These are phyloP conservation scores for Cyclotella kingstonii DNA, from an alignment of 108 stramenopile species.

Conservation along the genomic window DNA sequence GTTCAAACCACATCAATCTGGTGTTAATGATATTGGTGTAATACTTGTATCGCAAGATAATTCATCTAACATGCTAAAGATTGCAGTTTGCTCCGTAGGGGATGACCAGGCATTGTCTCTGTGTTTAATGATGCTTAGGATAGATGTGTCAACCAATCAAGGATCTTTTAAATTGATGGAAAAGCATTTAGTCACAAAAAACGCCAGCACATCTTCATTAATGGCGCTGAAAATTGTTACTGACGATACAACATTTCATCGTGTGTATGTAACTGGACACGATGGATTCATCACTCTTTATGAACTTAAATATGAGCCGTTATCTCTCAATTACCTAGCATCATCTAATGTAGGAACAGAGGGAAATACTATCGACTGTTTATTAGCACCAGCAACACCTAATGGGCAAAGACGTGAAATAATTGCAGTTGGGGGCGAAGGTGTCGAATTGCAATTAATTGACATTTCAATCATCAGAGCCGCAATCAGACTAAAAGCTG, in stretches of 20 bases:
- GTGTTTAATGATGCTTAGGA: conserved; percentile 13
- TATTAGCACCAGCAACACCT: background rate
- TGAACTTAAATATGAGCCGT: conserved; percentile 19
- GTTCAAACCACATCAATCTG: conserved; percentile 58
- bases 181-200: conserved; percentile 13
- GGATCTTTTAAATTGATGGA: background rate
- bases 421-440: conserved; percentile 48
- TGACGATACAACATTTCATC: conserved; percentile 23
- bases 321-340: conserved; percentile 14
- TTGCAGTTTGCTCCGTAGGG: conserved; percentile 56
- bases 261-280: conserved; percentile 55
- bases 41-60: background rate
- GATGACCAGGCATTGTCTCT: conserved; percentile 67
- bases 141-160: background rate
- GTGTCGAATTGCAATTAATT: conserved; percentile 41
- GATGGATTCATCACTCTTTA: conserved; percentile 54
- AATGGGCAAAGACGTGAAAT: conserved; percentile 13
- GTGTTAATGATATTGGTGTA: conserved; percentile 59
- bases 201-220: conserved; percentile 63
- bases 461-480: conserved; percentile 22
- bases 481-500: conserved; percentile 19
- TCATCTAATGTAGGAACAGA: conserved; percentile 30
- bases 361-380: conserved; percentile 33
- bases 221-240: conserved; percentile 48
- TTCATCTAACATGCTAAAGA: background rate